Evolutionary conservation across 768 basidiomycete genomes (phyloP), one percentile per base, ranked within the genome.

Genomic region (Cystobasidium tubakii): DNA sequence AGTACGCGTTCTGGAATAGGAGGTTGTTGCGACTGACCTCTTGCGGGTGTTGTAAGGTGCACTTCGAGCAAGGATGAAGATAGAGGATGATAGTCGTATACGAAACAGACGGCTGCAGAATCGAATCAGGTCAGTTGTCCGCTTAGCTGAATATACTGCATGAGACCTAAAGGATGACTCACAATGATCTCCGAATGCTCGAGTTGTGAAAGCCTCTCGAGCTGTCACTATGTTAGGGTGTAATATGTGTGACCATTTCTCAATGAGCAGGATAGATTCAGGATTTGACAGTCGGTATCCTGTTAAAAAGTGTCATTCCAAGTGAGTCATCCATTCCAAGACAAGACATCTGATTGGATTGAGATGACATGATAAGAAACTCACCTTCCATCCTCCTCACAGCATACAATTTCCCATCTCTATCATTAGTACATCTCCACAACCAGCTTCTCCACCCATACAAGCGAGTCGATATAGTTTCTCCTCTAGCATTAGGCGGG

Each of bases 151-250:
- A n/a, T n/a, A n/a, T n/a, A n/a, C n/a, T n/a, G n/a, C n/a, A n/a
- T n/a, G n/a, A n/a, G n/a, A n/a, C n/a, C n/a, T n/a, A n/a, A n/a
- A n/a, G n/a, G n/a, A n/a, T 4, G 7, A 83, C 89, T 64, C 78
- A 95, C 94, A 98, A 77, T 88, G 89, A 80, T 98, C 96, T 69
- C 88, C 87, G 81, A 99, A 99, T 0, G 90, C 87, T 33, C 88
- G 86, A 0, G 95, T 95, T 0, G 96, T 98, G 83, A 99, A 97
- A 0, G 95, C 96, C 80, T 98, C 96, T 62, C 86, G 85, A 25
- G 98, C 83, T 10, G 86, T 81, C 19, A 95, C 87, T 74, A 99
- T 88, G 75, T 86, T 88, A 0, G 96, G 93, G 82, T 98, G 95
- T 21, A 84, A 85, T 71, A 98, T 84, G 54, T 86, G 84, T 0